phyloP scores from a whole-genome alignment of 352 stramenopile species.

The Globisporangium cystogenes region DNA sequence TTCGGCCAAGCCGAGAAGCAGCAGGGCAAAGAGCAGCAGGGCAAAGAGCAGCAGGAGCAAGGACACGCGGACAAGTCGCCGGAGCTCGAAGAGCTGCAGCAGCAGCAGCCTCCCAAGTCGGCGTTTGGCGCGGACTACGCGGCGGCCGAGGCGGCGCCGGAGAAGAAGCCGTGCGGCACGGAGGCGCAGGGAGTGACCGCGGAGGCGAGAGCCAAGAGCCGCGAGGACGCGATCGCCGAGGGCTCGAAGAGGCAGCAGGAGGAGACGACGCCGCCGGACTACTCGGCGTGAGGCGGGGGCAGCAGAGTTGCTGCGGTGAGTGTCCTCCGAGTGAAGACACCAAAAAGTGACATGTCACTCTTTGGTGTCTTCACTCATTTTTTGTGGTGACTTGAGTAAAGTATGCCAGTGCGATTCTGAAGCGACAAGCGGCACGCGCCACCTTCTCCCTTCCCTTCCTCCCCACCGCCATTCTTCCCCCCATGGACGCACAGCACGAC shows the following conservation, averaged over 20 bases:
- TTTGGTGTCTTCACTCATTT: background rate
- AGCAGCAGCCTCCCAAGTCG: slow-evolving; percentile 9
- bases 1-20: slow-evolving; percentile 50
- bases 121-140: slow-evolving; percentile 14
- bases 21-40: slow-evolving; percentile 14
- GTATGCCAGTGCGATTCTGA: no score
- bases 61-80: background rate
- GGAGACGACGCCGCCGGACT: slow-evolving; percentile 54
- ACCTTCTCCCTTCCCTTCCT: background rate
- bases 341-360: no score
- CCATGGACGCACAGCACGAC: slow-evolving; percentile 14
- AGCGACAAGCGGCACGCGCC: background rate
- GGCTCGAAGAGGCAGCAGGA: slow-evolving; percentile 58
- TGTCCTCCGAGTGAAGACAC: no score
- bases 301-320: no score
- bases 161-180: slow-evolving; percentile 25
- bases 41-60: slow-evolving; percentile 9
- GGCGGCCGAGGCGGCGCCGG: slow-evolving; percentile 24
- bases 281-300: slow-evolving; percentile 1
- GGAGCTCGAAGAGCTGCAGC: background rate
- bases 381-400: no score
- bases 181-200: slow-evolving; percentile 24
- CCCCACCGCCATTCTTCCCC: background rate
- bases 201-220: slow-evolving; percentile 25
- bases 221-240: slow-evolving; percentile 48